Base-by-base conservation (phyloP, 208 protist species). In the Leishmania guyanensis region DNA sequence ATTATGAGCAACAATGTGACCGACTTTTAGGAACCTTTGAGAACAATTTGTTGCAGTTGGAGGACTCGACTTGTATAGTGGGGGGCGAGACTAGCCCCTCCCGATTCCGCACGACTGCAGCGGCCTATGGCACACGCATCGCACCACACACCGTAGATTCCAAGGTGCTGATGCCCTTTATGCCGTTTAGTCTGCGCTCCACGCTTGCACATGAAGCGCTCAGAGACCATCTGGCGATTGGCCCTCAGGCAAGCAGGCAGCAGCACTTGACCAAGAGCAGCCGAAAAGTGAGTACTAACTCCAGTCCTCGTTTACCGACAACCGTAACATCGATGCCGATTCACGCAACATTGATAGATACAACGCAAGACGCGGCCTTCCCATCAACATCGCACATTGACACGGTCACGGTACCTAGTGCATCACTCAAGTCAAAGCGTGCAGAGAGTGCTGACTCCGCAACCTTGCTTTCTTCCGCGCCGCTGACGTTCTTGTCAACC, bases 401-500 rank as follows among this genome's bases (percentile, higher is more conserved):
- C 73, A 48, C 36, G 4, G 39, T 46, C 20, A 14, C 73, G 33
- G 54, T 50, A 8, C 36, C 33, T 29, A 2, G 36, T 8, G 6
- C 9, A 17, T 46, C 3, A 22, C 17, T 20, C 14, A 77, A n/a
- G 53, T 17, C 53, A 22, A 65, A 46, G 53, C 20, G 54, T 8
- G 22, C 36, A 17, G 56, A 66, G 54, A 29, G 51, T 46, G n/a
- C n/a, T 29, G 53, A 29, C 46, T 14, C 51, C 43, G 22, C 73
- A 29, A 48, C 64, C 6, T 26, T 29, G 4, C 43, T 51, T 6
- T 33, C 54, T 36, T 26, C 62, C 9, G 54, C 64, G 9, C 54
- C 78, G 10, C 70, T 62, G 36, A 53, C 81, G 29, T 71, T 75
- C 14, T 79, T 73, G n/a, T 66, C 64, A 16, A 82, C 80, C 64